phyloP scores from a whole-genome alignment of 139 green algal species.

The Tetradesmus obliquus region DNA sequence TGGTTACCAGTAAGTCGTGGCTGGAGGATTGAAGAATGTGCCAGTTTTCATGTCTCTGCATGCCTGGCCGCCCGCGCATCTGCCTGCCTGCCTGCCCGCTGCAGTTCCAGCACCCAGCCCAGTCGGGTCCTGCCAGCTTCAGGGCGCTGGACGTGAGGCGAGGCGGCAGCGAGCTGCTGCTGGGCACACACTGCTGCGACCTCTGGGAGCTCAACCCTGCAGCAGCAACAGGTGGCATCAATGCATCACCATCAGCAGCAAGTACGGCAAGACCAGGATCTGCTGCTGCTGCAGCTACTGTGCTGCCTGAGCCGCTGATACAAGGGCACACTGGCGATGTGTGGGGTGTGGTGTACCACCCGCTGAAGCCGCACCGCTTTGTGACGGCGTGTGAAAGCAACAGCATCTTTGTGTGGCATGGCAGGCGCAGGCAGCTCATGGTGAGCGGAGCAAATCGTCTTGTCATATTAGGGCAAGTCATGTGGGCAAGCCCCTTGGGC shows the following conservation, averaged over 20 bases:
- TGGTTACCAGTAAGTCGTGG: too few relatives aligned
- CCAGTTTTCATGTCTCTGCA: background rate
- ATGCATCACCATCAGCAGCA: background rate
- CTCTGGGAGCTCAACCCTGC: conserved; percentile 57
- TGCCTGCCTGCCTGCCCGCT: background rate
- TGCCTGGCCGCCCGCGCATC: background rate
- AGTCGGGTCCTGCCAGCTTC: conserved; percentile 55
- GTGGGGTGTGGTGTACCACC: conserved; percentile 58
- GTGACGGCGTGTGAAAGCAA: conserved; percentile 63
- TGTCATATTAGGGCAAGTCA: too few relatives aligned
- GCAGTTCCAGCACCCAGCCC: conserved; percentile 62
- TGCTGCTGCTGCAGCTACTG: conserved; percentile 10
- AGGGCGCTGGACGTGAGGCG: conserved; percentile 60
- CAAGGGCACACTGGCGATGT: conserved; percentile 63
- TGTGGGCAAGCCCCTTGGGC: too few relatives aligned
- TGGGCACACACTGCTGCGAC: conserved; percentile 59
- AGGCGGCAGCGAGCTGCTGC: conserved; percentile 54
- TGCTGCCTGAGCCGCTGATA: conserved; percentile 55
- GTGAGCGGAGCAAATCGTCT: conserved; percentile 34
- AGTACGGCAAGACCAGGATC: background rate
- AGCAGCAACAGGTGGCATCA: background rate
- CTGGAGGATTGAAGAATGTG: background rate
- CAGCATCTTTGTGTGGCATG: conserved; percentile 70
- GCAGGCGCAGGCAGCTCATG: conserved; percentile 62
- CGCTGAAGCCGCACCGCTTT: conserved; percentile 68